Evolutionary conservation across 1,284 basidiomycete species (phyloP).

Genomic region (Ceratobasidium sp.): DNA sequence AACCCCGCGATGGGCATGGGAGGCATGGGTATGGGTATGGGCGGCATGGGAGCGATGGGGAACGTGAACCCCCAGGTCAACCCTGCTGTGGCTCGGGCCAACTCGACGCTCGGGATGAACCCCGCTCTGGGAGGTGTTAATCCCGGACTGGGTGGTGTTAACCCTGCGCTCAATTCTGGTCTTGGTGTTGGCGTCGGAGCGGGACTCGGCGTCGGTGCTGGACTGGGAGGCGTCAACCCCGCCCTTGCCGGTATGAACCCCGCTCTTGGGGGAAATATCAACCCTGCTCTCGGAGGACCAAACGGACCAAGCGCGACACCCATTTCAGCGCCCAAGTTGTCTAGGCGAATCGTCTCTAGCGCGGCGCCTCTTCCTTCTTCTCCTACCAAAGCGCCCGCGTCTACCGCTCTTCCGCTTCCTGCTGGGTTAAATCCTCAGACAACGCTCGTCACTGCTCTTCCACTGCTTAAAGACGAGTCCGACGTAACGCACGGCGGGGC

Average conservation of each 20-base stretch:
- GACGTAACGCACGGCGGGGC: constrained; percentile 61
- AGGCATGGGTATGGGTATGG: constrained; percentile 8
- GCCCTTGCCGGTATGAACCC: constrained; percentile 18
- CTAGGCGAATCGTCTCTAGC: constrained; percentile 51
- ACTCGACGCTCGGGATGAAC: constrained; percentile 11
- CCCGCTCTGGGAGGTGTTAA: constrained; percentile 2
- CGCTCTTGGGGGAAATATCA: constrained; percentile 21
- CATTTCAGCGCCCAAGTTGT: constrained; percentile 45
- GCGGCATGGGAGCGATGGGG: not conserved
- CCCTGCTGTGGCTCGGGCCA: constrained; percentile 28
- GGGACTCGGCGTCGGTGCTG: not conserved
- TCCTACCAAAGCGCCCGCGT: constrained; percentile 54
- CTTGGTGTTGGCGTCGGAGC: constrained; percentile 4
- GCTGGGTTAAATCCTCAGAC: constrained; percentile 70
- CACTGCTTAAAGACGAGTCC: constrained; percentile 62
- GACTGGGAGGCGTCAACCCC: constrained; percentile 26
- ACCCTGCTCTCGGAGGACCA: constrained; percentile 34
- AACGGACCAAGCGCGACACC: constrained; percentile 19
- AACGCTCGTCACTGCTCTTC: constrained; percentile 75
- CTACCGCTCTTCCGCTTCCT: constrained; percentile 56
- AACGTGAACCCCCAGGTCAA: constrained; percentile 15
- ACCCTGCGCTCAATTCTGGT: constrained; percentile 15
- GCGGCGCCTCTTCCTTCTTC: constrained; percentile 53
- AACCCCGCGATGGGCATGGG: not conserved
- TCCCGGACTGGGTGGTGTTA: constrained; percentile 29